Evolutionary conservation across 768 basidiomycete genomes (phyloP).

Genomic region (Auricularia cornea): DNA sequence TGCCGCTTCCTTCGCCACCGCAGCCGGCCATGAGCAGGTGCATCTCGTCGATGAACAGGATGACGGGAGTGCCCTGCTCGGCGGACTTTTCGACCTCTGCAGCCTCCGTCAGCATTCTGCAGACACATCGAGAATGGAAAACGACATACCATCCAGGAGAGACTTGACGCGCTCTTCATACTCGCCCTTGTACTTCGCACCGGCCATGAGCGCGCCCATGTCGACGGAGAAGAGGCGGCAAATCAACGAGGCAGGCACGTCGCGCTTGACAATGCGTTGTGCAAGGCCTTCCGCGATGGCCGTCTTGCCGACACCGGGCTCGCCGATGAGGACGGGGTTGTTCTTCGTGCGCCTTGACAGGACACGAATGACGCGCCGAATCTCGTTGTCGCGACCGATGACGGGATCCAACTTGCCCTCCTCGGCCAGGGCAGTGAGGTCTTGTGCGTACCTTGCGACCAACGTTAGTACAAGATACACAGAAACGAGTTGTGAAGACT

Average conservation of each 20-base stretch:
- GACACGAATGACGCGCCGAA: slow-evolving; percentile 75
- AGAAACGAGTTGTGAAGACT: neutral
- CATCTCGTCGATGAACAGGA: slow-evolving; percentile 91
- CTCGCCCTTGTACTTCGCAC: slow-evolving; percentile 90
- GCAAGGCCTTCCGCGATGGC: slow-evolving; percentile 93
- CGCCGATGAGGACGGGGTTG: slow-evolving; percentile 92
- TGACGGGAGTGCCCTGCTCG: slow-evolving; percentile 65
- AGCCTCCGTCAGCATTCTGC: neutral
- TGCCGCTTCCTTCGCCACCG: slow-evolving; percentile 73
- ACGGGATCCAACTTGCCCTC: slow-evolving; percentile 95
- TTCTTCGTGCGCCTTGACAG: slow-evolving; percentile 77
- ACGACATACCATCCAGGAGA: slow-evolving; percentile 48
- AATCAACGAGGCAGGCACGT: slow-evolving; percentile 71
- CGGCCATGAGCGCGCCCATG: slow-evolving; percentile 93
- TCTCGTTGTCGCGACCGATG: slow-evolving; percentile 88
- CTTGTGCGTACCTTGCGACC: slow-evolving; percentile 52
- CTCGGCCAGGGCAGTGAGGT: slow-evolving; percentile 79
- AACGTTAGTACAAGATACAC: neutral
- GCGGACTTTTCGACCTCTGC: slow-evolving; percentile 82
- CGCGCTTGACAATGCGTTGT: slow-evolving; percentile 88
- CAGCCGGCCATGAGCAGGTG: slow-evolving; percentile 91
- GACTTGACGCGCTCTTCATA: slow-evolving; percentile 95
- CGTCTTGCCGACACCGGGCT: slow-evolving; percentile 93
- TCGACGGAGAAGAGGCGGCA: slow-evolving; percentile 78
- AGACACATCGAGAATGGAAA: no score